phyloP scores from a whole-genome alignment of 805 yeast species.

The Saturnispora mendoncae region DNA sequence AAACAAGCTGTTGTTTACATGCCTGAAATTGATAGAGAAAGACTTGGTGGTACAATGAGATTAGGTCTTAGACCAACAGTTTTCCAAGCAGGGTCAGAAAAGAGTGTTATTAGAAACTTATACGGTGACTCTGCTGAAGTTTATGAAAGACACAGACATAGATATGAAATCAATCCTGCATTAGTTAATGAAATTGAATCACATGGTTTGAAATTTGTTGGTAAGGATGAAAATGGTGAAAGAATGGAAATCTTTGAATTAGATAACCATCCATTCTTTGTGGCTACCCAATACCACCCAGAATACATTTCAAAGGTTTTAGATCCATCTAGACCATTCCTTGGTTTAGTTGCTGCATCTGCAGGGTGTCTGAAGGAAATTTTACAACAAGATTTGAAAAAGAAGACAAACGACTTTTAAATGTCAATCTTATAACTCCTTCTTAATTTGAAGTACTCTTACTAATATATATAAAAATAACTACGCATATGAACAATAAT shows the following conservation, averaged over 20 bases:
- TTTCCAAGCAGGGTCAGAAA: slow-evolving; percentile 57
- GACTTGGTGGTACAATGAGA: slow-evolving; percentile 98
- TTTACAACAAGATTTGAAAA: slow-evolving; percentile 33
- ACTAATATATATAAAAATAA: not conserved
- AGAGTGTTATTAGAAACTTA: slow-evolving; percentile 58
- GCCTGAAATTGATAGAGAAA: slow-evolving; percentile 96
- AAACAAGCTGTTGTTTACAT: slow-evolving; percentile 82
- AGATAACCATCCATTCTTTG: slow-evolving; percentile 79
- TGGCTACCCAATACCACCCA: slow-evolving; percentile 97
- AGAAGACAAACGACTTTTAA: slow-evolving; percentile 27
- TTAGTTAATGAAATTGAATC: slow-evolving; percentile 62
- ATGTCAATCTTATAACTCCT: not conserved
- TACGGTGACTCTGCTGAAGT: slow-evolving; percentile 67
- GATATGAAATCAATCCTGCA: slow-evolving; percentile 93
- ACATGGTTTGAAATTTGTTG: slow-evolving; percentile 80
- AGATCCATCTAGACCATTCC: slow-evolving; percentile 93
- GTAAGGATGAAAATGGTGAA: slow-evolving; percentile 80
- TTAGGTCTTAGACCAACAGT: slow-evolving; percentile 87
- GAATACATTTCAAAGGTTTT: slow-evolving; percentile 94
- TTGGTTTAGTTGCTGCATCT: slow-evolving; percentile 93
- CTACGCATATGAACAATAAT: not conserved
- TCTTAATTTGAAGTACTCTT: not conserved
- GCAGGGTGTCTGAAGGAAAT: slow-evolving; percentile 72
- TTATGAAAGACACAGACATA: slow-evolving; percentile 94
- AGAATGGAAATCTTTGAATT: slow-evolving; percentile 94